Base-by-base conservation (phyloP, 1,284 basidiomycete genomes). In the Ceratobasidium sp. region DNA sequence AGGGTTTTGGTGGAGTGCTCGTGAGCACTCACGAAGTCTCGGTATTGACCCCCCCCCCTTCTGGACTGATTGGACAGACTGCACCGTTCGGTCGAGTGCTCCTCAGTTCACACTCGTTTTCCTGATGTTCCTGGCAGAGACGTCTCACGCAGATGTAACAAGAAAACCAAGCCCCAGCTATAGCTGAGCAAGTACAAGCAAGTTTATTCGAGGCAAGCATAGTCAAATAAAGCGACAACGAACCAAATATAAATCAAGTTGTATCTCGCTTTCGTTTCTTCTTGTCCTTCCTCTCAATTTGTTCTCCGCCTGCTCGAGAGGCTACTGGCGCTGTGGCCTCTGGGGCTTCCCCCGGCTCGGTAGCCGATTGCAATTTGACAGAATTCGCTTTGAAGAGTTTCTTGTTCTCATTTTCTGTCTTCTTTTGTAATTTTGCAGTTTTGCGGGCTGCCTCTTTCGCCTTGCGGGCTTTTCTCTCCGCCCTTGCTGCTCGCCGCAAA, bases 391-490 rank as follows among this genome's bases (percentile, higher is more conserved):
- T 45, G 10, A 32, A 26, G 8, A 26, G 12, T 36, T 16, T 57
- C 12, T 43, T 48, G 18, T 52, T 58, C 34, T 62, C 45, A 50
- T 52, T 71, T 52, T 70, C 46, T 57, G 32, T 43, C 60, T 53
- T 55, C 36, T 55, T 52, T 41, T 73, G 60, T 23, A 67, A 30
- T 28, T 74, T 64, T 12, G 70, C 52, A 23, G 36, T 61, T 57
- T 70, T 61, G 12, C 46, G 59, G 9, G 50, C 73, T 34, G 39
- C 52, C 53, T 65, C 61, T 61, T 74, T 61, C 32, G 55, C 72
- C 70, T 76, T 76, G 34, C 58, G 64, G 32, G 34, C 62, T n/a
- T 71, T 60, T 30, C 71, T 73, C 41, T 72, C 70, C 45, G 71
- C 45, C 50, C 58, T 53, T 41, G 55, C 16, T 32, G 28, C 41